Percentiles rank a stretch among this genome's conserved stretches.
phyloP scores from a whole-genome alignment of 2,329 filamentous ascomycete genomes.

The Xylariales sp. region DNA sequence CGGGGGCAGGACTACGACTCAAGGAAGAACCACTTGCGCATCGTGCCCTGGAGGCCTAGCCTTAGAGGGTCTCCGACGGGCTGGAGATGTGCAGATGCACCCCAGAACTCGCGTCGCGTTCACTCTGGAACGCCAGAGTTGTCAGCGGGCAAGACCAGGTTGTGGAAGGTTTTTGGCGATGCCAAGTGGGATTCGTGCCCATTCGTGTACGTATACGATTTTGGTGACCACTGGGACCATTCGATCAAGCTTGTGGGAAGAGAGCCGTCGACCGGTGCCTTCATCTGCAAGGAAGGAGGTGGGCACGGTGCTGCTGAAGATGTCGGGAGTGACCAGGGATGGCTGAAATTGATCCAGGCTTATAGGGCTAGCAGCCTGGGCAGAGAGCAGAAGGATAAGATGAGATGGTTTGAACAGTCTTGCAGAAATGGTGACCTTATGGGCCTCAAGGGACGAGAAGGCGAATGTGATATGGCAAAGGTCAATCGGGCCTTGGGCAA shows the following conservation, averaged over 20 bases:
- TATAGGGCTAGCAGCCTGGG: not conserved
- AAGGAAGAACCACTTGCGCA: not conserved
- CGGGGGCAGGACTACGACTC: not conserved
- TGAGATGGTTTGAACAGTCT: not conserved
- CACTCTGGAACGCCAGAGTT: slow-evolving; percentile 1
- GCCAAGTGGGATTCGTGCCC: not conserved
- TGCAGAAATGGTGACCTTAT: not conserved
- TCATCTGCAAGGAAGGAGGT: not conserved
- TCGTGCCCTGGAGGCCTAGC: not conserved
- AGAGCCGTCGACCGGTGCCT: not conserved
- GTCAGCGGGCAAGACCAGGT: not conserved
- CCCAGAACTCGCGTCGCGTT: not conserved
- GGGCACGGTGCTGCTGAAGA: slow-evolving; percentile 3
- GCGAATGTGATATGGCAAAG: not conserved
- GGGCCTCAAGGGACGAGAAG: not conserved
- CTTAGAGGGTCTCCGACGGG: not conserved
- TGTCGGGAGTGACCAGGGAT: slow-evolving; percentile 1
- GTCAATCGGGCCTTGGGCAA: too few species aligned
- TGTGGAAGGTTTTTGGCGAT: slow-evolving; percentile 1
- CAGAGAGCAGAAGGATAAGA: not conserved
- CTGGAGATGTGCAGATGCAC: not conserved
- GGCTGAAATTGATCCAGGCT: not conserved
- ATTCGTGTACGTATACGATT: slow-evolving; percentile 1
- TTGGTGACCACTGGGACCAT: slow-evolving; percentile 5
- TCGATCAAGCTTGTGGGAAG: not conserved